A percentile compares a stretch with the other conserved stretches of the same genome.
Conservation (phyloP, 805 yeast species). For the Kodamaea laetipori region DNA sequence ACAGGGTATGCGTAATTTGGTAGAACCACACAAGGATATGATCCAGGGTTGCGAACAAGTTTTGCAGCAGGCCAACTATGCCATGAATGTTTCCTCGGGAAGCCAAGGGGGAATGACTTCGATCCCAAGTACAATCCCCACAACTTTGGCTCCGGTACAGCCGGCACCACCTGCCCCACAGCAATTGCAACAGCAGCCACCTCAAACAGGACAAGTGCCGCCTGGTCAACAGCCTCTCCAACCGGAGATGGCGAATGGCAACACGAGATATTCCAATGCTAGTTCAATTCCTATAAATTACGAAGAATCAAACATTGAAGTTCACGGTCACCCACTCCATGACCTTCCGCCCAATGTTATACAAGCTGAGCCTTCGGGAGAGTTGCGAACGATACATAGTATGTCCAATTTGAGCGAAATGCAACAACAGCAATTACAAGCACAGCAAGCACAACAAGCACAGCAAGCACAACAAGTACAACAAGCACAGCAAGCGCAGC, state of each 20-base stretch:
- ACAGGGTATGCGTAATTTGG: constrained; percentile 46
- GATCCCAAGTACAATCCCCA: constrained; percentile 43
- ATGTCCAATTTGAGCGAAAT: constrained; percentile 29
- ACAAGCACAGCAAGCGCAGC: constrained; percentile 9
- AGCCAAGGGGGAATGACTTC: constrained; percentile 27
- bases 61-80: constrained; percentile 35
- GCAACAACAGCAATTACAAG: constrained; percentile 15
- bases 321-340: constrained; percentile 11
- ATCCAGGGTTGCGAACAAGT: constrained; percentile 18
- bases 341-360: constrained; percentile 10
- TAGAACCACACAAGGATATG: constrained; percentile 51
- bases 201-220: constrained; percentile 4
- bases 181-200: constrained; percentile 8
- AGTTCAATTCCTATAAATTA: neutral
- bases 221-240: constrained; percentile 9
- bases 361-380: constrained; percentile 14
- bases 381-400: constrained; percentile 29
- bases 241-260: too few relatives aligned
- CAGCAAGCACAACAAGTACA: constrained; percentile 8
- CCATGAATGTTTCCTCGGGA: constrained; percentile 29
- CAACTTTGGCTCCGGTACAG: constrained; percentile 26
- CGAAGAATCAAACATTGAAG: neutral
- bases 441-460: constrained; percentile 2
- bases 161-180: constrained; percentile 4
- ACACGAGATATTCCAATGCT: too few relatives aligned